Base-by-base conservation (phyloP, 257 asterid species). In the Perilla frutescens region DNA sequence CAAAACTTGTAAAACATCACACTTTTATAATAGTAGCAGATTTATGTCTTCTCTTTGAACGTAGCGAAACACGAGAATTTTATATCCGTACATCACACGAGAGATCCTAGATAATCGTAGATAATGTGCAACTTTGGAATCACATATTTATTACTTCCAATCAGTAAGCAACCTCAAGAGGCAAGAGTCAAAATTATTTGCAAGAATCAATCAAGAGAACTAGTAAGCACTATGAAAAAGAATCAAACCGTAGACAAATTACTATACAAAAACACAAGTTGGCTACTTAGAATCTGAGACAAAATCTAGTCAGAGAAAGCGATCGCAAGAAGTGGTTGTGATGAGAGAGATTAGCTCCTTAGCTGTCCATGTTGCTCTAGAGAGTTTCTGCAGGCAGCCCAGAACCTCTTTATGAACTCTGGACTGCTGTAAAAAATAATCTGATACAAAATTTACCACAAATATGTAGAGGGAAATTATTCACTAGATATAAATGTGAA, bases 351-450 rank as follows among this genome's bases (percentile, higher is more conserved):
- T 81, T 11, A 92, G 87, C 85, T 88, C 88, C 73, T 73, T 75
- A 2, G 96, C 93, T 9, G 96, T 87, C 97, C 96, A 87, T 45
- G 97, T 87, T 20, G 79, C 83, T 56, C 66, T 41, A 20, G 89
- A 85, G 11, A 92, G 88, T 64, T 81, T 71, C 58, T 76, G 77
- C 44, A 90, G 87, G 82, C 81, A 55, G 49, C 74, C 71, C 12
- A 83, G 41, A 43, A 77, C 80, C 45, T 78, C 89, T 60, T 77
- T 76, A 49, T 82, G 75, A 51, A 49, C 13, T 61, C 67, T 45
- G 8, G 59, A 74, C 41, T 74, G 75, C 54, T 62, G 65, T 1
- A 71, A 56, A 56, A 81, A 32, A 67, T 76, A 85, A 77, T 84
- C 97, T 90, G 92, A 11, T 5, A 62, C 40, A 32, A 20, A 20